Percentiles rank a stretch among this genome's conserved stretches.
Evolutionary conservation across 305 asterid genomes (phyloP).

Genomic region (Fraxinus velutina): DNA sequence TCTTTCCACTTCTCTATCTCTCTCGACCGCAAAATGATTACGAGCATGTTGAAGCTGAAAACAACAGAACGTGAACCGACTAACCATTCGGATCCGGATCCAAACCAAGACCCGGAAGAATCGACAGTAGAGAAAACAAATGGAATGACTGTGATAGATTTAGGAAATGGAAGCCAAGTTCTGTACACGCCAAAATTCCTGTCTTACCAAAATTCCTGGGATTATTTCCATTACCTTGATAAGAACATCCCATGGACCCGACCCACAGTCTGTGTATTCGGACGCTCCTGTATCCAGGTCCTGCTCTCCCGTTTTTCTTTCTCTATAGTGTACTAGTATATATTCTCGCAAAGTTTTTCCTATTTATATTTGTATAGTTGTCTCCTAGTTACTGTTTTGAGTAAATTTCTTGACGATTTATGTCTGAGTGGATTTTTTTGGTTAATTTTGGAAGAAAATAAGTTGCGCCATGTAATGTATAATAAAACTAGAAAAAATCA

Average conservation of each 20-base stretch:
- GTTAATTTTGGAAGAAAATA: not conserved
- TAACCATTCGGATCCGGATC: not conserved
- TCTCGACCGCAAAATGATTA: not conserved
- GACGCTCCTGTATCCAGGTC: constrained; percentile 72
- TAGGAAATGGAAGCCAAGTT: constrained; percentile 68
- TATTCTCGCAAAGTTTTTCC: not conserved
- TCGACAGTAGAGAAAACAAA: constrained; percentile 25
- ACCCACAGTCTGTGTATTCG: constrained; percentile 84
- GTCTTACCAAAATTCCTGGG: constrained; percentile 61
- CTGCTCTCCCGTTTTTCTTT: not conserved
- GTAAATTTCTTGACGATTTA: not conserved
- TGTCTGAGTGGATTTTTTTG: not conserved
- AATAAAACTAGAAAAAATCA: not conserved
- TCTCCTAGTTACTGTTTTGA: not conserved
- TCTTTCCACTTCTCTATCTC: not conserved
- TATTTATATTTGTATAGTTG: not conserved
- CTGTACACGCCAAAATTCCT: constrained; percentile 57
- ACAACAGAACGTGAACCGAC: constrained; percentile 10
- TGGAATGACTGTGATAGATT: constrained; percentile 38
- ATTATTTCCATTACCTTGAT: constrained; percentile 62
- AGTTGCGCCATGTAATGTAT: not conserved
- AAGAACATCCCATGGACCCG: constrained; percentile 89
- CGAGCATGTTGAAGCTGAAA: constrained; percentile 23
- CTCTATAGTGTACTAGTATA: not conserved
- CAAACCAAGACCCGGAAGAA: constrained; percentile 19